Conservation (phyloP, 352 stramenopile genomes). For the Phytophthora macrochlamydospora region DNA sequence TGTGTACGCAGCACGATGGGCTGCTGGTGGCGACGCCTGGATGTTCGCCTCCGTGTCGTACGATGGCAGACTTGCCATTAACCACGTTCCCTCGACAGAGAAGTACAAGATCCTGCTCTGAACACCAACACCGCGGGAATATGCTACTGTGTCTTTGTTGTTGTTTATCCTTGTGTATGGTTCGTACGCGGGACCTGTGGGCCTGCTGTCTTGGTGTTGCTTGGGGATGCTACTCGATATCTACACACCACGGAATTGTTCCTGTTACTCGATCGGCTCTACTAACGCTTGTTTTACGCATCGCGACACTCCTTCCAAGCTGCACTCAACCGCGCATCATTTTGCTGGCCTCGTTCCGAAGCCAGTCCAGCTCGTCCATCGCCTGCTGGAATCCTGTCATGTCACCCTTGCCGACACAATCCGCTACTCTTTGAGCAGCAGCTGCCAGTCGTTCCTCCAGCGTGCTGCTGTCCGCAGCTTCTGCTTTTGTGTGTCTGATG, state of each 20-base stretch:
- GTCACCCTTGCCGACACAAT: constrained; percentile 79
- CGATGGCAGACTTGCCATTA: constrained; percentile 94
- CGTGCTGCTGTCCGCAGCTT: constrained; percentile 20
- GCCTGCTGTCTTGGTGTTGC: constrained; percentile 33
- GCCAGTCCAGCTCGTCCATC: constrained; percentile 81
- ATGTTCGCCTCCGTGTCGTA: constrained; percentile 95
- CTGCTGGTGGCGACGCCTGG: constrained; percentile 93
- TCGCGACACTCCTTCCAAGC: constrained; percentile 24
- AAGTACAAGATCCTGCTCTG: constrained; percentile 99
- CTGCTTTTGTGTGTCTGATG: constrained; percentile 33
- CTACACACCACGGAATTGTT: constrained; percentile 32
- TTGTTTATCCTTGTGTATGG: constrained; percentile 34
- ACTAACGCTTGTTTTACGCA: constrained; percentile 43
- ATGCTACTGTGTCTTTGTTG: constrained; percentile 29
- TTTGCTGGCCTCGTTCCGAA: constrained; percentile 79
- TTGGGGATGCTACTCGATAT: constrained; percentile 28
- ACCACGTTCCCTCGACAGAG: constrained; percentile 97
- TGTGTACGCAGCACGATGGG: constrained; percentile 94
- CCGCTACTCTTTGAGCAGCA: constrained; percentile 69
- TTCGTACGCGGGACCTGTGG: constrained; percentile 32
- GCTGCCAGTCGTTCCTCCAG: constrained; percentile 73
- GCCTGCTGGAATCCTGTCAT: constrained; percentile 83
- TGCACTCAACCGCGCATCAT: constrained; percentile 66
- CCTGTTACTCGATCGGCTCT: constrained; percentile 31
- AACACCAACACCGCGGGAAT: constrained; percentile 24